phyloP scores from a whole-genome alignment of 2,329 filamentous ascomycete species.

The Xylariales sp. region DNA sequence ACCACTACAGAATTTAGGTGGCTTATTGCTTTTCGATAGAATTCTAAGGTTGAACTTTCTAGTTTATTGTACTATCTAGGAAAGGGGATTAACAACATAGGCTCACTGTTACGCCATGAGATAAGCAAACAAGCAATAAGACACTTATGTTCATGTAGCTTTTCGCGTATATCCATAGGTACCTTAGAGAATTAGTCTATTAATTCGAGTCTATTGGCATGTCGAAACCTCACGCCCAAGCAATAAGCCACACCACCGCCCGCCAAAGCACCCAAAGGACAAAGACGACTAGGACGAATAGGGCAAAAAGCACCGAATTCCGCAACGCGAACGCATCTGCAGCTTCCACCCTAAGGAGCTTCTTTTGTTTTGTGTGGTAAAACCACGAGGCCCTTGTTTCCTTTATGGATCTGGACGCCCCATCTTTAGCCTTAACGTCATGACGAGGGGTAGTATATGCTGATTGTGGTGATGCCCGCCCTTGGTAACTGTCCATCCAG shows the following conservation, averaged over 20 bases:
- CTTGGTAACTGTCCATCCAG: constrained; percentile 44
- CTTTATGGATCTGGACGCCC: neutral
- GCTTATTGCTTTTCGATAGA: no score
- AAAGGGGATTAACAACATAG: neutral
- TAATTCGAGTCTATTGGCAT: no score
- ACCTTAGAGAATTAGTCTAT: no score
- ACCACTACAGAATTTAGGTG: no score
- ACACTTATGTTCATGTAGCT: neutral
- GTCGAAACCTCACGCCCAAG: neutral
- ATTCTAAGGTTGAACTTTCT: neutral
- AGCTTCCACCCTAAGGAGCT: constrained; percentile 71
- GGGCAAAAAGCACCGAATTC: constrained; percentile 61
- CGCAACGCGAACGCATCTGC: constrained; percentile 72
- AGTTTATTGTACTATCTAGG: neutral
- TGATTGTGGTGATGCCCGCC: neutral
- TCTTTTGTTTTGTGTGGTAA: constrained; percentile 68
- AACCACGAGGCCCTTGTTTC: constrained; percentile 53
- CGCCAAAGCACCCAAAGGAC: constrained; percentile 20
- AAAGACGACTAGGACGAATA: constrained; percentile 55
- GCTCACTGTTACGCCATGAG: neutral
- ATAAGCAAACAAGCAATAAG: neutral
- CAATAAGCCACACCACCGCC: constrained; percentile 12
- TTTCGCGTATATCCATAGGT: neutral
- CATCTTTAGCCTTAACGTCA: constrained; percentile 9
- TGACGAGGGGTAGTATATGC: constrained; percentile 1